Evolutionary conservation across 2,329 filamentous ascomycete species (phyloP).

Genomic region (Penicillium digitatum): DNA sequence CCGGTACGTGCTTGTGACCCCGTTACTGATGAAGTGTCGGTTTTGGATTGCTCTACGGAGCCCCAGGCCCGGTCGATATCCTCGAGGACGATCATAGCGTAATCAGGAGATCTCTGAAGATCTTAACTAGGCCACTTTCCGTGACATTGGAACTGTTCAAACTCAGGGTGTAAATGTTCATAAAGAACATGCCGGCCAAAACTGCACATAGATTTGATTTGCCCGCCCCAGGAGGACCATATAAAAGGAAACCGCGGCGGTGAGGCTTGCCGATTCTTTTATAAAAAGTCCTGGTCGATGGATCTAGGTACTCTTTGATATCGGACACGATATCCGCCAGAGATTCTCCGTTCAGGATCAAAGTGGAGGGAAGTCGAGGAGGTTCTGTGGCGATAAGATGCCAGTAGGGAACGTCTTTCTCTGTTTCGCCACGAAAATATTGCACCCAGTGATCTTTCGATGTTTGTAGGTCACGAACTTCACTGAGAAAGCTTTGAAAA

Average conservation of each 20-base stretch:
- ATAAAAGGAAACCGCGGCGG: slow-evolving; percentile 70
- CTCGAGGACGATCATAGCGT: too few relatives aligned
- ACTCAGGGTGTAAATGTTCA: slow-evolving; percentile 63
- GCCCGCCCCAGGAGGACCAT: slow-evolving; percentile 72
- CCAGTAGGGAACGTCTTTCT: too few relatives aligned
- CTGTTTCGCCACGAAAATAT: too few relatives aligned
- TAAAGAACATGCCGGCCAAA: slow-evolving; percentile 61
- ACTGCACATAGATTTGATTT: slow-evolving; percentile 67
- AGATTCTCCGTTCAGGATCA: slow-evolving; percentile 52
- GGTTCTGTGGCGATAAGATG: too few relatives aligned
- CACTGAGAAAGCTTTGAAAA: too few relatives aligned
- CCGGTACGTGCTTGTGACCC: too few relatives aligned
- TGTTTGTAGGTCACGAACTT: too few relatives aligned
- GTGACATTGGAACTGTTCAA: slow-evolving; percentile 58
- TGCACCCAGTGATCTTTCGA: too few relatives aligned
- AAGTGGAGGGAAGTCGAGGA: background rate
- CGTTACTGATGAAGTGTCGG: too few relatives aligned
- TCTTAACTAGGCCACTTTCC: slow-evolving; percentile 37
- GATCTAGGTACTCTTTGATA: slow-evolving; percentile 74
- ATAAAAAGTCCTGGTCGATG: slow-evolving; percentile 65
- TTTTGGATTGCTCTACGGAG: too few relatives aligned
- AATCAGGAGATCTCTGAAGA: too few relatives aligned
- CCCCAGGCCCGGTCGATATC: too few relatives aligned
- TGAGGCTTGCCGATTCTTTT: slow-evolving; percentile 73
- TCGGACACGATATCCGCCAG: slow-evolving; percentile 66